Conservation (phyloP, 2,329 filamentous ascomycete species). For the Pseudogymnoascus sp. region DNA sequence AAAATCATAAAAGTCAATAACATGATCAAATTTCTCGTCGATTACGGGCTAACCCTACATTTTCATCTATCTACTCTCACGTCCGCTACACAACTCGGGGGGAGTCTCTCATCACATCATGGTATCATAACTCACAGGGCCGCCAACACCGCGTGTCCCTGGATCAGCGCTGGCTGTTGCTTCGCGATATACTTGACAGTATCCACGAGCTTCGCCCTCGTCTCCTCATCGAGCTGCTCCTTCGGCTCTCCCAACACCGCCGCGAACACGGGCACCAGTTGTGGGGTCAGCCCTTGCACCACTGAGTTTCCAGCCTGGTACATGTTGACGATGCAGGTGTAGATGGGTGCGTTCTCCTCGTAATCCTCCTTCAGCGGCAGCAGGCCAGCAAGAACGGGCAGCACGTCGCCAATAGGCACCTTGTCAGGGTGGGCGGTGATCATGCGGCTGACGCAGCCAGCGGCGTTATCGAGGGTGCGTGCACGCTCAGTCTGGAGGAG, state of each 20-base stretch:
- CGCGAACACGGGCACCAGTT: constrained; percentile 62
- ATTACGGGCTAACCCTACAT: constrained; percentile 6
- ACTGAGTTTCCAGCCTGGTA: constrained; percentile 64
- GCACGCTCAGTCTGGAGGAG: constrained; percentile 69
- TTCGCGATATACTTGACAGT: constrained; percentile 41
- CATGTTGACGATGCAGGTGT: constrained; percentile 78
- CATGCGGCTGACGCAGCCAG: constrained; percentile 85
- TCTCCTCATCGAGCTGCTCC: constrained; percentile 67
- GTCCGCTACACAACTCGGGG: background rate
- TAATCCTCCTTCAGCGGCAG: constrained; percentile 88
- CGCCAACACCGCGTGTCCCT: constrained; percentile 22
- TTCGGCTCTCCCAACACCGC: constrained; percentile 62
- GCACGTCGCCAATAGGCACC: constrained; percentile 70
- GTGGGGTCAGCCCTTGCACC: constrained; percentile 59
- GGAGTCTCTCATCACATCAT: constrained; percentile 8
- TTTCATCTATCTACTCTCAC: constrained; percentile 6
- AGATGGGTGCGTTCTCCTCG: constrained; percentile 93
- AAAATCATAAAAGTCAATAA: background rate
- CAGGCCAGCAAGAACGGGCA: constrained; percentile 69
- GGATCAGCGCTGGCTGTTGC: constrained; percentile 24
- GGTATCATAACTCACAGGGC: constrained; percentile 12
- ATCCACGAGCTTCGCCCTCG: constrained; percentile 55
- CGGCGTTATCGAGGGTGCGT: constrained; percentile 84
- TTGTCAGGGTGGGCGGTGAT: constrained; percentile 80
- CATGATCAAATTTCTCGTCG: constrained; percentile 8